phyloP scores from a whole-genome alignment of 345 rosid genomes.

The Excoecaria agallocha region DNA sequence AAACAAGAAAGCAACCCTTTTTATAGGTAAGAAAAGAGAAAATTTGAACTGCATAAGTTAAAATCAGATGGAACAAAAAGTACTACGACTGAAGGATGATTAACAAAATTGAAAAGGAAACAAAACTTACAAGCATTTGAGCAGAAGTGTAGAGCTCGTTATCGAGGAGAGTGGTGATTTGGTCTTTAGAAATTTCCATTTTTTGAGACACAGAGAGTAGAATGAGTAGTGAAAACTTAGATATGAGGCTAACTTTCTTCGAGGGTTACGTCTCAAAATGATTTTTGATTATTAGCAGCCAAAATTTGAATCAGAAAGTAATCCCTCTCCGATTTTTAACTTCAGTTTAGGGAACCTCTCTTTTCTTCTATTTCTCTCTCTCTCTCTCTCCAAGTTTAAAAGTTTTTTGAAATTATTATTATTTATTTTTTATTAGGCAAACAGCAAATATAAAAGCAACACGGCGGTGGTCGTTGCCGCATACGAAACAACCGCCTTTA shows the following conservation, averaged over 20 bases:
- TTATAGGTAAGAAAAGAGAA: background rate
- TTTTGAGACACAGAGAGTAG: background rate
- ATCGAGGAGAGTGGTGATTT: constrained; percentile 69
- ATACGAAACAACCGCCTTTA: too few relatives aligned
- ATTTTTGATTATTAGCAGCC: background rate
- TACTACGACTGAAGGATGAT: background rate
- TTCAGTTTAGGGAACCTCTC: too few relatives aligned
- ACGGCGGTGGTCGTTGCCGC: too few relatives aligned
- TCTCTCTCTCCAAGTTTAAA: too few relatives aligned
- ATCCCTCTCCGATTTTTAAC: too few relatives aligned
- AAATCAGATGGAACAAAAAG: constrained; percentile 3
- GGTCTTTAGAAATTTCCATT: constrained; percentile 91
- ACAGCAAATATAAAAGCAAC: too few relatives aligned
- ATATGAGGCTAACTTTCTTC: background rate
- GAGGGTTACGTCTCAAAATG: background rate
- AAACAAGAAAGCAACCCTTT: constrained; percentile 85
- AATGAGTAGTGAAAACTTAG: background rate
- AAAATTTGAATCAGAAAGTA: background rate
- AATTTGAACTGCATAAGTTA: background rate
- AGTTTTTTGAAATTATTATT: too few relatives aligned
- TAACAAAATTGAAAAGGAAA: background rate
- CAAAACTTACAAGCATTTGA: constrained; percentile 61
- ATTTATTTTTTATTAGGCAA: too few relatives aligned
- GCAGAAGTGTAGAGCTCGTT: constrained; percentile 75
- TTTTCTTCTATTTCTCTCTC: too few relatives aligned